Base-by-base conservation (phyloP, 106 monocot species). In the Acanthochlamys bracteata region DNA sequence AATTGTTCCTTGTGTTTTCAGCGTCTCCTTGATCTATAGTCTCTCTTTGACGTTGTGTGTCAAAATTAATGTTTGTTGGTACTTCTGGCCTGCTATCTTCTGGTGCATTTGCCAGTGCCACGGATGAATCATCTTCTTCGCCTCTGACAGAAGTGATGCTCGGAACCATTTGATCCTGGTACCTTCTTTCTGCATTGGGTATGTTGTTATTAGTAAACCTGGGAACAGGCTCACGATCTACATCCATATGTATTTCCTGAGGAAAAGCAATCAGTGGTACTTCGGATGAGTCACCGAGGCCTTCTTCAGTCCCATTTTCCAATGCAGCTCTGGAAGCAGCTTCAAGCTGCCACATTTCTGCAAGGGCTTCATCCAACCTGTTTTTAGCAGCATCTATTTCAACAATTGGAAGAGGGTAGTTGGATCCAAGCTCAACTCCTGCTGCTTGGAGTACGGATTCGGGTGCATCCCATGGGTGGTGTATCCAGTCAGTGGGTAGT, bases 381-480 rank as follows among this genome's bases (percentile, higher is more conserved):
- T 69, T 59, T 70, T 87, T 90, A 26, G 95, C 95, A 14, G 73
- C 78, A 39, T 77, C 76, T 59, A 95, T 72, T 68, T 87, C 80
- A 2, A 95, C 73, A 4, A 95, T 90, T 13, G 95, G 90, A 22
- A 86, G 76, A 53, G 95, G 95, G 52, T 95, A 95, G 66, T 95
- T 95, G 60, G 87, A 95, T 11, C 95, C 95, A 14, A 95, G 75
- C 72, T 95, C 95, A 20, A 95, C 73, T 56, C 95, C 95, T 7
- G 95, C 95, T n/a, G 95, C 86, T 73, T 86, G 82, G 0, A 95
- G 71, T 19, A 95, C 90, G 42, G 73, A 81, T 61, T 80, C 82
- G 19, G 95, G 95, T 19, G 95, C 84, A 61, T 87, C 70, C 95
- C 95, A 95, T 17, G 95, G 95, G 57, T 95, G 95, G 66, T 95